These are phyloP conservation scores for Ramularia endophylla DNA, from an alignment of 2,329 filamentous ascomycete genomes.

Conservation along the genomic window DNA sequence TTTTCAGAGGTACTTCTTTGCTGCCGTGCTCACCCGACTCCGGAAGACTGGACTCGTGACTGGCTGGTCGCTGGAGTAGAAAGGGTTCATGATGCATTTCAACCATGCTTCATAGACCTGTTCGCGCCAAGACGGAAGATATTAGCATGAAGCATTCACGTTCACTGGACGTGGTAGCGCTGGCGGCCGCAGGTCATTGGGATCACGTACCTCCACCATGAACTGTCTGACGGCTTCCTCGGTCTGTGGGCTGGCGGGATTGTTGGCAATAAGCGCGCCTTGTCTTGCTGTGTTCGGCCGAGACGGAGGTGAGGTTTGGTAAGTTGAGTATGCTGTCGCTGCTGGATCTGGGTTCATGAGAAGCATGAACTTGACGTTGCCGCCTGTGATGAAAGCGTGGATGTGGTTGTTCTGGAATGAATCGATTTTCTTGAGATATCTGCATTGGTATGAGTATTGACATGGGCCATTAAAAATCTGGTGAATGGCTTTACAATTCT, in stretches of 20 bases:
- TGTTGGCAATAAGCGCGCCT: constrained; percentile 41
- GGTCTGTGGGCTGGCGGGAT: constrained; percentile 81
- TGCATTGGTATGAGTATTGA: constrained; percentile 32
- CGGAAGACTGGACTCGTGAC: constrained; percentile 84
- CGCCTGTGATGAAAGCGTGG: constrained; percentile 87
- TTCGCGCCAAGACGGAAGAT: neutral
- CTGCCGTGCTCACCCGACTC: constrained; percentile 73
- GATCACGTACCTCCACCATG: constrained; percentile 62
- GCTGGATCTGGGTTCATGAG: constrained; percentile 68
- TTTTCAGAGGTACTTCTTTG: constrained; percentile 58
- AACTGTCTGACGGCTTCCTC: constrained; percentile 95
- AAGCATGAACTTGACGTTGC: constrained; percentile 89
- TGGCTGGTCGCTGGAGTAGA: constrained; percentile 80
- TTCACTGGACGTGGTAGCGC: neutral
- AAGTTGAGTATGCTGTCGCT: constrained; percentile 29
- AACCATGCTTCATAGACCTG: constrained; percentile 89
- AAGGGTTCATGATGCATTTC: constrained; percentile 96
- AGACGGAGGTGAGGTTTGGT: constrained; percentile 24
- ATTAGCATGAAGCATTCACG: constrained; percentile 5
- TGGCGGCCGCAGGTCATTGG: neutral
- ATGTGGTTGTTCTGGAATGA: constrained; percentile 91
- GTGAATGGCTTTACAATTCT: constrained; percentile 58
- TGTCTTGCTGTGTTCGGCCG: constrained; percentile 28
- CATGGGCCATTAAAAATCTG: neutral
- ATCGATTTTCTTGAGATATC: constrained; percentile 95